Evolutionary conservation across 1,139 yeast genomes (phyloP), one percentile per base, ranked within the genome.

Genomic region (Lodderomyces metapsilosis): DNA sequence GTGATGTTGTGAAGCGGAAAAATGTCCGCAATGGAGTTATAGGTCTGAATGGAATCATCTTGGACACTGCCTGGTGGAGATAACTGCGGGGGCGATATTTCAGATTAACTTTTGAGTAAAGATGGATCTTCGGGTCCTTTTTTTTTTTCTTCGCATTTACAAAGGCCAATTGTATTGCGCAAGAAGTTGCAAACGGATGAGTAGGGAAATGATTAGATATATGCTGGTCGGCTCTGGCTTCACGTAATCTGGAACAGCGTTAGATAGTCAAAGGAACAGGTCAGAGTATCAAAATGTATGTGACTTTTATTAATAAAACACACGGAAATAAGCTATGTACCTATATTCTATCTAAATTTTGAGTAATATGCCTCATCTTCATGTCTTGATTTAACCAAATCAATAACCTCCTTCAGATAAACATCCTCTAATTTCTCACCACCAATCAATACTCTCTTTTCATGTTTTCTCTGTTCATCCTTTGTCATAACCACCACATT

Each of bases 401-500:
- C 78, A 30, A 88, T 50, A 5, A 82, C 83, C 31, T 82, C 82
- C 15, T 61, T 54, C 1, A 82, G 57, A 57, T 91, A 91, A 5
- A 89, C 88, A 32, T 79, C 83, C 41, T 69, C 76, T 10, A 86
- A 54, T 8, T 51, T 53, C 56, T 82, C 83, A 11, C 80, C 82
- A 8, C 91, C 95, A 37, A 67, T 71, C 47, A 91, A 66, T 3
- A 89, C 82, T 52, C 80, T 71, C 37, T 74, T 74, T 60, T 92
- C 98, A 57, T 92, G 98, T 7, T 52, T 60, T 48, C 73, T 78
- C 57, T 84, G 95, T 61, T 92, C 98, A 38, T 88, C 95, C 56
- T 85, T 86, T 10, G 96, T 89, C 81, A 92, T 72, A 2, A 92
- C 73, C 11, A 92, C 94, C 37, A 88, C 80, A 58, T 92, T 92